Evolutionary conservation across 768 basidiomycete genomes (phyloP).

Genomic region (Lactarius quietus): DNA sequence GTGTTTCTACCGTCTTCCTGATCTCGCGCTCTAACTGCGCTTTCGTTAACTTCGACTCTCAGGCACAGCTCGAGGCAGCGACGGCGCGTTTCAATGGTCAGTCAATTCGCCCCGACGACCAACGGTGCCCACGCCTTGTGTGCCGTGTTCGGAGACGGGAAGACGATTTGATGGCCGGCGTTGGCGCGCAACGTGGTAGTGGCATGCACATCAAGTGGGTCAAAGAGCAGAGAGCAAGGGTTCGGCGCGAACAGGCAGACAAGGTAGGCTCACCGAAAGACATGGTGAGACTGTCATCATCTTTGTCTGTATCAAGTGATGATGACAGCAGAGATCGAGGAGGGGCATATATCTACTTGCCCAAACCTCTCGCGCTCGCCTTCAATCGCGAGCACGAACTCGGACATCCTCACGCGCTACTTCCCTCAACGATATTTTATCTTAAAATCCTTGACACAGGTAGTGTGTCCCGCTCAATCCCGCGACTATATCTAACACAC

Average conservation of each 20-base stretch:
- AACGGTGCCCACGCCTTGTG: slow-evolving; percentile 71
- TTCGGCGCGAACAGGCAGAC: slow-evolving; percentile 23
- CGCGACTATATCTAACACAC: background rate
- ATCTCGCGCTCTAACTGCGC: slow-evolving; percentile 93
- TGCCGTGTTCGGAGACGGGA: slow-evolving; percentile 78
- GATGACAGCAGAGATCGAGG: slow-evolving; percentile 31
- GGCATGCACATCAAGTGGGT: slow-evolving; percentile 84
- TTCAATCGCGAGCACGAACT: slow-evolving; percentile 78
- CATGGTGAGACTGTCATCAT: slow-evolving; percentile 23
- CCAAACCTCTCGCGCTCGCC: slow-evolving; percentile 64
- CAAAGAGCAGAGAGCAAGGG: slow-evolving; percentile 52
- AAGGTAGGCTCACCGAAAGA: slow-evolving; percentile 20
- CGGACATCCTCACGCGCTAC: slow-evolving; percentile 67
- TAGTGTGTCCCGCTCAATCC: slow-evolving; percentile 33
- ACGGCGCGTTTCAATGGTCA: slow-evolving; percentile 71
- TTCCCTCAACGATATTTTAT: slow-evolving; percentile 94
- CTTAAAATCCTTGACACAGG: slow-evolving; percentile 82
- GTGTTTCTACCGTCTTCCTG: slow-evolving; percentile 83
- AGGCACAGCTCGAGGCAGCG: slow-evolving; percentile 58
- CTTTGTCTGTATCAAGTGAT: slow-evolving; percentile 40
- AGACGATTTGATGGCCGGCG: slow-evolving; percentile 86
- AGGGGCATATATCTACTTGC: slow-evolving; percentile 30
- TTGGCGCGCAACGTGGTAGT: slow-evolving; percentile 84
- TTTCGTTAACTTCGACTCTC: slow-evolving; percentile 82
- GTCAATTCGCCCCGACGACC: slow-evolving; percentile 64